Conservation (phyloP, 1,284 basidiomycete species). For the Ustilago nuda region DNA sequence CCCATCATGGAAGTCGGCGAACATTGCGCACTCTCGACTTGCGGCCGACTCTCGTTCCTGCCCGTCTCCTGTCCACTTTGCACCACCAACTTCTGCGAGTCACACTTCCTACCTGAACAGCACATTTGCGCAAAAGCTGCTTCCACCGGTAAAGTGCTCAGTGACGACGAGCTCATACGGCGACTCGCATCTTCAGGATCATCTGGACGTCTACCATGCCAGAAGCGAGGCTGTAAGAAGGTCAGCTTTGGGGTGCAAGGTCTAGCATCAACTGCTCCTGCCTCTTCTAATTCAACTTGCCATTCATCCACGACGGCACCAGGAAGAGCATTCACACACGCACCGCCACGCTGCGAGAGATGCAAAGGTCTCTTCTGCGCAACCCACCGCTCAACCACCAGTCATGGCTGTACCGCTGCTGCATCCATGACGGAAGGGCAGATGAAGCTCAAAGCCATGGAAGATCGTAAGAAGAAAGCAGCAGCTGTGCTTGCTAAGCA, state of each 20-base stretch:
- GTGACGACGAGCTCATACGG: conserved; percentile 39
- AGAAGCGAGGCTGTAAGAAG: conserved; percentile 55
- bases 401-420: conserved; percentile 55
- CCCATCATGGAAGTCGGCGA: conserved; percentile 54
- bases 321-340: conserved; percentile 4
- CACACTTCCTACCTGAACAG: conserved; percentile 55
- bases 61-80: conserved; percentile 56
- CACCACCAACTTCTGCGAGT: conserved; percentile 52
- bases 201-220: conserved; percentile 54
- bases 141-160: conserved; percentile 30
- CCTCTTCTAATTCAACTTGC: conserved; percentile 1
- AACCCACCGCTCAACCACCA: conserved; percentile 41
- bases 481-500: conserved; percentile 56
- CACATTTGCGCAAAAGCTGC: conserved; percentile 49
- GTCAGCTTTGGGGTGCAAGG: conserved; percentile 50
- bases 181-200: conserved; percentile 22
- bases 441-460: conserved; percentile 46
- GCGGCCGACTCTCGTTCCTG: conserved; percentile 57
- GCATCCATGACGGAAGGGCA: conserved; percentile 58
- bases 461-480: conserved; percentile 62
- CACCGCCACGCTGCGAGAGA: conserved; percentile 55
- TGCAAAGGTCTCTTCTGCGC: conserved; percentile 59
- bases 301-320: not conserved
- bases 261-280: not conserved
- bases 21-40: conserved; percentile 48